A percentile compares a stretch with the other conserved stretches of the same genome.
These are phyloP conservation scores for Suillus cothurnatus DNA, from an alignment of 768 basidiomycete species.

Conservation along the genomic window DNA sequence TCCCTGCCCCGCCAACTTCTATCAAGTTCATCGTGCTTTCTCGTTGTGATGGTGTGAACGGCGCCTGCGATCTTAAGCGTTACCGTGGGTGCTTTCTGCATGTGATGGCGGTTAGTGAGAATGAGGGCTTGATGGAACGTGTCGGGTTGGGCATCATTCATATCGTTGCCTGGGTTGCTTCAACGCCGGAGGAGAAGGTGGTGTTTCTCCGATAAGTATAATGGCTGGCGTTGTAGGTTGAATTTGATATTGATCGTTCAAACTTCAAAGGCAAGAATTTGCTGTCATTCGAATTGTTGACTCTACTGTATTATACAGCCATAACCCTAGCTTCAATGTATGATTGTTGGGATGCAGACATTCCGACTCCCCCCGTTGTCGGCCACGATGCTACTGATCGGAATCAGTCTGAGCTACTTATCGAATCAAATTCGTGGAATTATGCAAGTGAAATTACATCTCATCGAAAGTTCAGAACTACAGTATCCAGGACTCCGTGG, in stretches of 20 bases:
- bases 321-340: not conserved
- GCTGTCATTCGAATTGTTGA: not conserved
- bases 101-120: conserved; percentile 23
- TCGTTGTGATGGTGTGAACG: conserved; percentile 2
- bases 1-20: conserved; percentile 8
- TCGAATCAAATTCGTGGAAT: too few species aligned
- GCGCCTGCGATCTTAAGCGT: conserved; percentile 7
- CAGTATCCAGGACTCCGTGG: too few species aligned
- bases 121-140: conserved; percentile 19
- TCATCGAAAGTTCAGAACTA: too few species aligned
- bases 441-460: too few species aligned
- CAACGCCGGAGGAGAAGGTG: not conserved
- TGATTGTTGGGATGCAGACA: not conserved
- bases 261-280: too few species aligned
- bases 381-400: too few species aligned
- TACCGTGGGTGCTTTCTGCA: conserved; percentile 22
- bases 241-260: not conserved
- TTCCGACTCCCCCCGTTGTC: too few species aligned
- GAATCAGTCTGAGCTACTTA: too few species aligned
- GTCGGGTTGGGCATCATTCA: conserved; percentile 22
- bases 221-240: not conserved
- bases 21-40: conserved; percentile 25
- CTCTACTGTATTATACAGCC: not conserved
- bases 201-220: conserved; percentile 1
- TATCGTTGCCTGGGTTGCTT: conserved; percentile 21